Evolutionary conservation across 176 grass and related monocot genomes (phyloP), one percentile per base, ranked within the genome.

Genomic region (Themeda triandra): DNA sequence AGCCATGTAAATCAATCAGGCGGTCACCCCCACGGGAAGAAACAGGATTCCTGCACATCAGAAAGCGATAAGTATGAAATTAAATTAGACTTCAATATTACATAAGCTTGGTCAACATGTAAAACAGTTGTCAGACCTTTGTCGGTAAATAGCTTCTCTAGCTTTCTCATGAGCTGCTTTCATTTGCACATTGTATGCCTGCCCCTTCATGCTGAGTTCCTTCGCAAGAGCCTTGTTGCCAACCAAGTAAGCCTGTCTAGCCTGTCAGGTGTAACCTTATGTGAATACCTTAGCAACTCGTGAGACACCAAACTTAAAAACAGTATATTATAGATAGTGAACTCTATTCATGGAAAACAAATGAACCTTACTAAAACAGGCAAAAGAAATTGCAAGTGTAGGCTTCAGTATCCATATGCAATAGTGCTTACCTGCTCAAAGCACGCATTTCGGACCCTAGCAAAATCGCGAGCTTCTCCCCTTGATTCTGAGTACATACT

Each of bases 91-190:
- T 77, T 68, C 64, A 41, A 54, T 60, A n/a, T n/a, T n/a, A n/a
- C n/a, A n/a, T n/a, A n/a, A n/a, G n/a, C n/a, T n/a, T n/a, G n/a
- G 63, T 65, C 12, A 31, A 8, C 62, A 64, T 65, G 63, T 65
- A 64, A 64, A 63, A 63, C 11, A 64, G 27, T 27, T 30, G 14
- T 64, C 62, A 31, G 33, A 95, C 96, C 96, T 99, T 80, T 96
- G 93, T 23, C 75, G 87, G 81, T 87, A 99, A 75, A 99, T 99
- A 56, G 85, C 86, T 92, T 99, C 93, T 86, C 87, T 90, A n/a
- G 96, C 96, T 99, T 96, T 99, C 71, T 90, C 93, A 83, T 96
- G 96, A 87, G 96, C 89, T 76, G 88, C 89, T 94, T 96, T 99
- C 96, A 99, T 96, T 69, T 90, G 91, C 10, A 73, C 70, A 75